phyloP scores from a whole-genome alignment of 352 stramenopile species.

The Pythium graminicola region DNA sequence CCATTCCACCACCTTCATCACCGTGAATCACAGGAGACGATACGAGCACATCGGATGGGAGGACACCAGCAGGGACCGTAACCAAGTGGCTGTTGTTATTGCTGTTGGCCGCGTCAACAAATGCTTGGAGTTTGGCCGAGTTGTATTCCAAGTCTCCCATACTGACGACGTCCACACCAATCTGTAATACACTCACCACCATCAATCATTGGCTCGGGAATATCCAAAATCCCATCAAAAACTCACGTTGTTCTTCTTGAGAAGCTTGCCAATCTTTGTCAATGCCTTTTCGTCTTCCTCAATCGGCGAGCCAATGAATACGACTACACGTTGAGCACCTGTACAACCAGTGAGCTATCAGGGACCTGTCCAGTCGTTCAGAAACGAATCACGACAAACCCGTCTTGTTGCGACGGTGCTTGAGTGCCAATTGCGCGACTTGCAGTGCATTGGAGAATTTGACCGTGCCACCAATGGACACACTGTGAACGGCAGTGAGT shows the following conservation, averaged over 20 bases:
- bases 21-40: conserved; percentile 92
- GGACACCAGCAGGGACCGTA: conserved; percentile 92
- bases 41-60: conserved; percentile 97
- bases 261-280: conserved; percentile 95
- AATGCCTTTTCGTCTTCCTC: conserved; percentile 86
- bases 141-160: conserved; percentile 95
- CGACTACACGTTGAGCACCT: conserved; percentile 87
- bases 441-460: conserved; percentile 96
- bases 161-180: conserved; percentile 97
- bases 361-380: no score
- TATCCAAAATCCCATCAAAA: neutral
- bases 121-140: conserved; percentile 81
- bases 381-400: conserved; percentile 30
- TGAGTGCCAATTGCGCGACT: conserved; percentile 96
- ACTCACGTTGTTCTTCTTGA: conserved; percentile 98
- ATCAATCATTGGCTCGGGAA: no score
- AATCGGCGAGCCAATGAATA: conserved; percentile 96
- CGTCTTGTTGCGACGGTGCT: conserved; percentile 98
- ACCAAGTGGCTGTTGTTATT: conserved; percentile 95
- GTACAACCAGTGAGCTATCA: no score
- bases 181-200: conserved; percentile 38
- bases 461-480: conserved; percentile 82
- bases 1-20: conserved; percentile 58
- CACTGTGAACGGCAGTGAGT: conserved; percentile 89
- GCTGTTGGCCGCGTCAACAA: conserved; percentile 92